Evolutionary conservation across 2,329 filamentous ascomycete genomes (phyloP).

Genomic region (Graphilbum ipis-grandicollis): DNA sequence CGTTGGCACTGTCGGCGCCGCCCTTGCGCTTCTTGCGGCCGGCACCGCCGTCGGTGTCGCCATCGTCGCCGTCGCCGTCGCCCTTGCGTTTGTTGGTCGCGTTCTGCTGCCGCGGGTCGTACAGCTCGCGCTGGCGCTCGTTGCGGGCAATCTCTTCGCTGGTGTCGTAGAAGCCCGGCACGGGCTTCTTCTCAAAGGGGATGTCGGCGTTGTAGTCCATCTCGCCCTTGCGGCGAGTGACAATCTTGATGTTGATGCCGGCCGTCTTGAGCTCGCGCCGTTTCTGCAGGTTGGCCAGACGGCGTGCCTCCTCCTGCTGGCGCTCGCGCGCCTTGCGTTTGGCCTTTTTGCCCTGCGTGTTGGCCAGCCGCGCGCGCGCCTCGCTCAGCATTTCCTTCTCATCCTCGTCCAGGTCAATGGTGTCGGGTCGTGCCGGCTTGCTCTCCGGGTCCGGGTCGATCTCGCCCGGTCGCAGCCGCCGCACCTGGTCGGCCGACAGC

Average conservation of each 20-base stretch:
- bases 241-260: conserved; percentile 94
- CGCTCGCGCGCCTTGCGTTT: conserved; percentile 93
- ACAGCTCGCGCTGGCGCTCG: conserved; percentile 66
- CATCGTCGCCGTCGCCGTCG: conserved; percentile 50
- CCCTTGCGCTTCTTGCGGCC: conserved; percentile 11
- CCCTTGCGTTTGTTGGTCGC: conserved; percentile 67
- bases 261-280: conserved; percentile 91
- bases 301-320: conserved; percentile 84
- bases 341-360: conserved; percentile 97
- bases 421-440: conserved; percentile 88
- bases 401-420: conserved; percentile 94
- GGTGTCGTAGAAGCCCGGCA: conserved; percentile 85
- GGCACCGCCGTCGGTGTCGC: not conserved
- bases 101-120: conserved; percentile 80
- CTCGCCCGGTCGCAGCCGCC: conserved; percentile 76
- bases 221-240: conserved; percentile 79
- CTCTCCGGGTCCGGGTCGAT: conserved; percentile 94
- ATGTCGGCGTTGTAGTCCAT: conserved; percentile 99
- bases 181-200: conserved; percentile 85
- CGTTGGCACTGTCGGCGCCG: no score
- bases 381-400: conserved; percentile 99
- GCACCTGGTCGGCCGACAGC: conserved; percentile 82
- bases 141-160: conserved; percentile 64
- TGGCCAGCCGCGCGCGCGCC: conserved; percentile 85
- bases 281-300: conserved; percentile 83